Percentiles rank a stretch among this genome's conserved stretches.
These are phyloP conservation scores for Amanita inopinata DNA, from an alignment of 768 basidiomycete genomes.

Conservation along the genomic window DNA sequence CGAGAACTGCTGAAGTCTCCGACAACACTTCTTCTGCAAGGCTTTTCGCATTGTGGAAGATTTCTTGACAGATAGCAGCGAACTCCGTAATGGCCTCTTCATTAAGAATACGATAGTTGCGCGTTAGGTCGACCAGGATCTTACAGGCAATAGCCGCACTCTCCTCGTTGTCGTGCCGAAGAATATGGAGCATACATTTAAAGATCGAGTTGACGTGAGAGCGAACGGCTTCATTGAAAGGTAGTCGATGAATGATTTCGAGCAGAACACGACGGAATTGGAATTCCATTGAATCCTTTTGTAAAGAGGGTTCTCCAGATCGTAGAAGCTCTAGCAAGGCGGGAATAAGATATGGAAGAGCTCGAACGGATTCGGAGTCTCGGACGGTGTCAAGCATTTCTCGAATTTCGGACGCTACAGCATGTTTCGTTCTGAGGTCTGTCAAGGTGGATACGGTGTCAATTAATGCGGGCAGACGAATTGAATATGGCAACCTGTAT, in stretches of 20 bases:
- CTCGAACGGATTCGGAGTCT: conserved; percentile 62
- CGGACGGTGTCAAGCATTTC: conserved; percentile 75
- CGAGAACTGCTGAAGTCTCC: conserved; percentile 46
- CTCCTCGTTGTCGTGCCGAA: conserved; percentile 92
- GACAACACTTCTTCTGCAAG: conserved; percentile 71
- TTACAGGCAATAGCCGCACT: conserved; percentile 88
- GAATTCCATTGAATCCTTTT: conserved; percentile 62
- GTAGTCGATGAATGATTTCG: conserved; percentile 84
- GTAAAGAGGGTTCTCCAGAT: conserved; percentile 54
- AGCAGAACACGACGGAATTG: conserved; percentile 81
- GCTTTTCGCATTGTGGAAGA: conserved; percentile 62
- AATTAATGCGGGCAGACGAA: not conserved
- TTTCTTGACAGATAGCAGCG: conserved; percentile 68
- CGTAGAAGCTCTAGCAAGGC: conserved; percentile 65
- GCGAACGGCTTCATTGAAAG: conserved; percentile 69
- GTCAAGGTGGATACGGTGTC: conserved; percentile 4
- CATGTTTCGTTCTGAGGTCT: conserved; percentile 68
- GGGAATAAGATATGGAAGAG: conserved; percentile 64
- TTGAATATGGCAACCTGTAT: conserved; percentile 41
- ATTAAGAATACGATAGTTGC: conserved; percentile 61
- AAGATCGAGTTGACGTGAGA: conserved; percentile 59
- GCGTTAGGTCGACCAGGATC: conserved; percentile 80
- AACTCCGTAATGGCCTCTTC: conserved; percentile 75
- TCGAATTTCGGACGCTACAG: conserved; percentile 66
- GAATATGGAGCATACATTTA: conserved; percentile 70